Evolutionary conservation across 768 basidiomycete species (phyloP).

Genomic region (Rhodotorula babjevae): DNA sequence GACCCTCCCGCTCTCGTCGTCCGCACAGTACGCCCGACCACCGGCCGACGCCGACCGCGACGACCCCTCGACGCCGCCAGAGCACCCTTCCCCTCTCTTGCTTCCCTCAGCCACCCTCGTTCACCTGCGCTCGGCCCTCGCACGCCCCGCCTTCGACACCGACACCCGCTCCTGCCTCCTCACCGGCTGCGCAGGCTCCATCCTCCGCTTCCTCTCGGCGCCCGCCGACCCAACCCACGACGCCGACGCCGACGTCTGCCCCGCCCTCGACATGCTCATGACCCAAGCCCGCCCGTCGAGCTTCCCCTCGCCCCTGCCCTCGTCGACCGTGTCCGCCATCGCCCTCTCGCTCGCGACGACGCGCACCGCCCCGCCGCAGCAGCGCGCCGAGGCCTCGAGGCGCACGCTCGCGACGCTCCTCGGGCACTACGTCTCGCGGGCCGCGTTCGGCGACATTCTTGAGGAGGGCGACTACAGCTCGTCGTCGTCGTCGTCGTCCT

Average conservation of each 20-base stretch:
- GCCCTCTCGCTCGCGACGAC: constrained; percentile 5
- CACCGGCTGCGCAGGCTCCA: background rate
- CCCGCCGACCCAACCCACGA: background rate
- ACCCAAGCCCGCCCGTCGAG: background rate
- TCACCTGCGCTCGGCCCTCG: background rate
- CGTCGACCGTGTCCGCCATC: background rate
- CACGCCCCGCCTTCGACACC: background rate
- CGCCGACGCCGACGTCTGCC: background rate
- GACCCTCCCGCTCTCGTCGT: background rate
- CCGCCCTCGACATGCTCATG: constrained; percentile 7
- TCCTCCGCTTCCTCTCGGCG: background rate
- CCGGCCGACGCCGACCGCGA: too few species aligned
- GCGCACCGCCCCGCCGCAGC: background rate
- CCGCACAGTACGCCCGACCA: background rate
- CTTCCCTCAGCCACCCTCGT: background rate
- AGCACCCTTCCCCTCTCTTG: background rate
- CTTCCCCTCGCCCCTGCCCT: background rate
- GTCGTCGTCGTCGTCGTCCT: background rate
- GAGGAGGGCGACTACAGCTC: background rate
- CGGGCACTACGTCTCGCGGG: constrained; percentile 9
- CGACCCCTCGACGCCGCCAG: background rate
- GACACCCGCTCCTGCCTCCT: constrained; percentile 1
- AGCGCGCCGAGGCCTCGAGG: background rate
- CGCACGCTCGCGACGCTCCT: constrained; percentile 11
- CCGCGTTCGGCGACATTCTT: too few species aligned